Evolutionary conservation across 75 land plant species (phyloP).

Genomic region (Selaginella tamariscina): DNA sequence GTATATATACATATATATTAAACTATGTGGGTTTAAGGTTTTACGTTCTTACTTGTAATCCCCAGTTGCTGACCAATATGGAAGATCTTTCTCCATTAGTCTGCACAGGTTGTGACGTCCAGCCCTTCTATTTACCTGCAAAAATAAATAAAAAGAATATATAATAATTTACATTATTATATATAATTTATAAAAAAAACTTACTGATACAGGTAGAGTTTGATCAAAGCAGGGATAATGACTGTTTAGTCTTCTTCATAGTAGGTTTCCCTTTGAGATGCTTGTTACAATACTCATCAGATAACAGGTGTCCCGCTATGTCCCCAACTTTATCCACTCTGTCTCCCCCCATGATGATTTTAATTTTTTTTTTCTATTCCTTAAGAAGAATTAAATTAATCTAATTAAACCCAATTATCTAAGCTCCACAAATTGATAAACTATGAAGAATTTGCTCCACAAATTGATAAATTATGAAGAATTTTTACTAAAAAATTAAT

Average conservation of each 20-base stretch:
- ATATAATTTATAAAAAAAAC: neutral
- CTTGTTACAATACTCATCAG: conserved; percentile 22
- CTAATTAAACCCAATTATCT: too few relatives aligned
- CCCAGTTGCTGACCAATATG: conserved; percentile 26
- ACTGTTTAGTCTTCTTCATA: conserved; percentile 24
- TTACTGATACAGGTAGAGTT: conserved; percentile 31
- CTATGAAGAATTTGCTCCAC: too few relatives aligned
- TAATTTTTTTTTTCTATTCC: too few relatives aligned
- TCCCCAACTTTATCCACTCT: too few relatives aligned
- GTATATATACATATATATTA: too few relatives aligned
- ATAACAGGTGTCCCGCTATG: conserved; percentile 25
- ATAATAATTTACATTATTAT: conserved; percentile 2
- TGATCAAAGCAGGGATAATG: conserved; percentile 30
- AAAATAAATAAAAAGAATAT: too few relatives aligned
- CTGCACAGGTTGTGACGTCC: conserved; percentile 19
- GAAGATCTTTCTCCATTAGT: conserved; percentile 20
- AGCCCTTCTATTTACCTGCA: conserved; percentile 19
- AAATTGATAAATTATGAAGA: too few relatives aligned
- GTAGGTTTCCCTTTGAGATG: conserved; percentile 27
- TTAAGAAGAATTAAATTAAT: too few relatives aligned
- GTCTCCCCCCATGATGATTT: too few relatives aligned
- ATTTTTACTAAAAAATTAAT: too few relatives aligned
- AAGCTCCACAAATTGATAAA: too few relatives aligned
- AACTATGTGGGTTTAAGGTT: too few relatives aligned
- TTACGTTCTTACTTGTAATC: conserved; percentile 21